These are phyloP conservation scores for Cucumis hystrix DNA, from an alignment of 306 rosid species.

Conservation along the genomic window DNA sequence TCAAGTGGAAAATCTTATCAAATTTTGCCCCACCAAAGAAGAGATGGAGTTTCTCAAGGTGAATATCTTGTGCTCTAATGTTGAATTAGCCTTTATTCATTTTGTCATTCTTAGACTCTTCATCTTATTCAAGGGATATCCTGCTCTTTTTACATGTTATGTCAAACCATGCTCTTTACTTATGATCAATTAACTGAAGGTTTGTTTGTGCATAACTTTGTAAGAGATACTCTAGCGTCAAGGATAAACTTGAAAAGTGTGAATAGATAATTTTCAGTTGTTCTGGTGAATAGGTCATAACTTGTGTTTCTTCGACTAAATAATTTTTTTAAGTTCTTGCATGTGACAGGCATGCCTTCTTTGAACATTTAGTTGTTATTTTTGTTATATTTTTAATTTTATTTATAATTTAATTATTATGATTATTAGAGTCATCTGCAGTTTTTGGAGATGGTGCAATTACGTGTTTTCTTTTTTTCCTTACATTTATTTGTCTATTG, in stretches of 20 bases:
- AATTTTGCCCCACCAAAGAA: too few species aligned
- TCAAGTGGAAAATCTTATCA: conserved; percentile 90
- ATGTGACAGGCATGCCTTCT: not conserved
- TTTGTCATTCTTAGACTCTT: not conserved
- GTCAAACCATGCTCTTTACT: not conserved
- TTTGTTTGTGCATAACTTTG: conserved; percentile 17
- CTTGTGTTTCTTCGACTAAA: not conserved
- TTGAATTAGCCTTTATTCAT: not conserved
- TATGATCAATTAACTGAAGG: conserved; percentile 9
- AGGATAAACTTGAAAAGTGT: conserved; percentile 73
- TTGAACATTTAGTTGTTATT: not conserved
- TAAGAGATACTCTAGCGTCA: conserved; percentile 79
- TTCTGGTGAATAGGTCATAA: not conserved
- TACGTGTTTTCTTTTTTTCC: not conserved
- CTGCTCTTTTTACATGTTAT: conserved; percentile 7
- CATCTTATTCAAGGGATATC: not conserved
- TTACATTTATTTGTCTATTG: not conserved
- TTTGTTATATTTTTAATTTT: too few species aligned
- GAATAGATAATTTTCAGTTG: conserved; percentile 53
- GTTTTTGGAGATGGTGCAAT: not conserved
- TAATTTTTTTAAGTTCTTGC: not conserved
- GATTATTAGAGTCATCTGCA: not conserved
- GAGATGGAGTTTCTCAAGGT: conserved; percentile 99
- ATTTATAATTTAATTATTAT: too few species aligned
- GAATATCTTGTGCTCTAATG: conserved; percentile 2